Evolutionary conservation across 2,329 filamentous ascomycete genomes (phyloP), one percentile per base, ranked within the genome.

Genomic region (Colletotrichum abscissum): DNA sequence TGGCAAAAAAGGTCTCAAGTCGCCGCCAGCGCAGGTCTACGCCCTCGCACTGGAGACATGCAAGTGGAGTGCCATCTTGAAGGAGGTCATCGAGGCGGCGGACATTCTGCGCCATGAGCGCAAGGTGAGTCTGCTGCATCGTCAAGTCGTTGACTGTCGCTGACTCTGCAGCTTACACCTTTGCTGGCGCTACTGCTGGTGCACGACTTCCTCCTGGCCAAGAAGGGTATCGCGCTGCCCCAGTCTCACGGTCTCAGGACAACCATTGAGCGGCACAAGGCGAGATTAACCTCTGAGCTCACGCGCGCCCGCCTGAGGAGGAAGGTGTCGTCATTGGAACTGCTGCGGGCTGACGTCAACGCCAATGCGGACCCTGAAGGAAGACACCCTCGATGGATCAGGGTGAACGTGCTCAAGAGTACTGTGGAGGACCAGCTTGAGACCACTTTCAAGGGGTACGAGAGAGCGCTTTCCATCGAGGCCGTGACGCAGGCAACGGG

Each of bases 21-120:
- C 93, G 19, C 89, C 92, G 3, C 92, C 93, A 0, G 92, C 92
- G 12, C 94, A 97, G 80, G 87, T 98, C 8, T 98, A 97, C 81
- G 97, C 97, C 9, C 86, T 99, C 46, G 93, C 95, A 26, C 89
- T 93, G 26, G 95, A 98, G 83, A 92, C 94, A 1, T 92, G 93
- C 77, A 98, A 98, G 91, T 98, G 96, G 94, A 97, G 95, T 78
- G 81, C 87, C 4, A 88, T 98, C 3, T 84, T 99, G 60, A 95
- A 95, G 78, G 95, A 98, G 79, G 92, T 98, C n/a, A 91, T 99
- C 79, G 95, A 98, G 77, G 91, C 89, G 76, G 89, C 95, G 1
- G 92, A 91, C 4, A 84, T 98, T 46, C 84, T 98, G 46, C 88
- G 88, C n/a, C 84, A 92, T 11, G 97, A 99, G 85, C 92, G 91